A percentile compares a stretch with the other conserved stretches of the same genome.
These are phyloP conservation scores for Exophiala aquamarina DNA, from an alignment of 2,329 filamentous ascomycete genomes.

Conservation along the genomic window DNA sequence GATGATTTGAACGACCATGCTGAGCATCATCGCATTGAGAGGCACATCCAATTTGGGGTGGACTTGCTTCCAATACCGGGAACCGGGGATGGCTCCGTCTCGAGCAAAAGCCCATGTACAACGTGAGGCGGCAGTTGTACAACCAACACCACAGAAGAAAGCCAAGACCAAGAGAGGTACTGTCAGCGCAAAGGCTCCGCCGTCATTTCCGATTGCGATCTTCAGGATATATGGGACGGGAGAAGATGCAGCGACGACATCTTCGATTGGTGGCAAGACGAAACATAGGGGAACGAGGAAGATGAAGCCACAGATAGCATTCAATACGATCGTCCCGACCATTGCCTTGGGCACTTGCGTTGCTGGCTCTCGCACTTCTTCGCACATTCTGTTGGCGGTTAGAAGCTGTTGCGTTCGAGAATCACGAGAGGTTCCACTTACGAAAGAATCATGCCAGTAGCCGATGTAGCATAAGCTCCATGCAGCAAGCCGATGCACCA, in stretches of 20 bases:
- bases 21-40: conserved; percentile 43
- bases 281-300: conserved; percentile 70
- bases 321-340: conserved; percentile 66
- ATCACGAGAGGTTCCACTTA: conserved; percentile 43
- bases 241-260: conserved; percentile 60
- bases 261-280: conserved; percentile 63
- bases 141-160: conserved; percentile 73
- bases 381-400: conserved; percentile 60
- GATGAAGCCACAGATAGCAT: conserved; percentile 65
- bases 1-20: conserved; percentile 48
- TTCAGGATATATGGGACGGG: conserved; percentile 66
- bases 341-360: conserved; percentile 61
- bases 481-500: conserved; percentile 72
- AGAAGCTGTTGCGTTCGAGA: conserved; percentile 9
- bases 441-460: conserved; percentile 78
- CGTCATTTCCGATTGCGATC: conserved; percentile 59
- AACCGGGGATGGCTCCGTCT: conserved; percentile 72
- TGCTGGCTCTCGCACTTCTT: conserved; percentile 66
- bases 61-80: conserved; percentile 65
- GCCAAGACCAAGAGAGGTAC: conserved; percentile 76
- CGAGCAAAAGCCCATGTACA: conserved; percentile 76
- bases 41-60: conserved; percentile 68
- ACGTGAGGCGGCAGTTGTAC: conserved; percentile 70
- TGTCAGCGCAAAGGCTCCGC: conserved; percentile 71
- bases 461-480: conserved; percentile 71